These are phyloP conservation scores for Yarrowia keelungensis DNA, from an alignment of 805 yeast genomes.

Conservation along the genomic window DNA sequence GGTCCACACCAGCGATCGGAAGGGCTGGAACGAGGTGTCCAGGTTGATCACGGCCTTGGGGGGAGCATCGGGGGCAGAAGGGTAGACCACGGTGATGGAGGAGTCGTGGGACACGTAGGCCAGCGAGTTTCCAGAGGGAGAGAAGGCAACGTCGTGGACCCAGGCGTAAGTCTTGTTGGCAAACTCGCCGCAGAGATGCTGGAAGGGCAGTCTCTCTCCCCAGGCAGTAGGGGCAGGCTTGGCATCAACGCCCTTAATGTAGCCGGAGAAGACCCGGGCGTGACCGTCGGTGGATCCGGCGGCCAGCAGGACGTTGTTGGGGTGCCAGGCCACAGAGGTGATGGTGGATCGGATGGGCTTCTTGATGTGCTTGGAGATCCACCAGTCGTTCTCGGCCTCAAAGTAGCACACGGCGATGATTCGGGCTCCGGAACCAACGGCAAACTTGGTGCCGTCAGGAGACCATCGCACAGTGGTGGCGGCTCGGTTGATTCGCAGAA, in stretches of 20 bases:
- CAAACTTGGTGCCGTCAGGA: conserved; percentile 92
- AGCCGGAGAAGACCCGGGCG: conserved; percentile 87
- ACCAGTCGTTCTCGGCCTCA: conserved; percentile 97
- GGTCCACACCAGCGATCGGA: conserved; percentile 74
- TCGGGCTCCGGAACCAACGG: conserved; percentile 95
- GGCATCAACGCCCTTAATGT: conserved; percentile 83
- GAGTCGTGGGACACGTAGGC: conserved; percentile 90
- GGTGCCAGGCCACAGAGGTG: conserved; percentile 88
- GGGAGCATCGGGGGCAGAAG: conserved; percentile 68
- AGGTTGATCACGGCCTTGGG: conserved; percentile 66
- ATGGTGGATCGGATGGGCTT: conserved; percentile 92
- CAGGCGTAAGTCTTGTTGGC: conserved; percentile 78
- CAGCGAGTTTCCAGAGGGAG: conserved; percentile 76
- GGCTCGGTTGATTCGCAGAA: conserved; percentile 91
- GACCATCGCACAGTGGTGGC: conserved; percentile 96
- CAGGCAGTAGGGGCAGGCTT: conserved; percentile 83
- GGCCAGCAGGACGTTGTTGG: conserved; percentile 85
- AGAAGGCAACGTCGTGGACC: conserved; percentile 89
- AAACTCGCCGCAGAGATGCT: conserved; percentile 84
- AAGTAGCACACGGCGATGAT: conserved; percentile 95
- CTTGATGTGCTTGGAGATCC: conserved; percentile 98
- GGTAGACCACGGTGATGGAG: conserved; percentile 78
- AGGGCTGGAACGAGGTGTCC: conserved; percentile 77
- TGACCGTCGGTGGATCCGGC: conserved; percentile 95
- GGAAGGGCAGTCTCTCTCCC: conserved; percentile 97